Base-by-base conservation (phyloP, 2,329 filamentous ascomycete species). In the Fusarium robinianum region DNA sequence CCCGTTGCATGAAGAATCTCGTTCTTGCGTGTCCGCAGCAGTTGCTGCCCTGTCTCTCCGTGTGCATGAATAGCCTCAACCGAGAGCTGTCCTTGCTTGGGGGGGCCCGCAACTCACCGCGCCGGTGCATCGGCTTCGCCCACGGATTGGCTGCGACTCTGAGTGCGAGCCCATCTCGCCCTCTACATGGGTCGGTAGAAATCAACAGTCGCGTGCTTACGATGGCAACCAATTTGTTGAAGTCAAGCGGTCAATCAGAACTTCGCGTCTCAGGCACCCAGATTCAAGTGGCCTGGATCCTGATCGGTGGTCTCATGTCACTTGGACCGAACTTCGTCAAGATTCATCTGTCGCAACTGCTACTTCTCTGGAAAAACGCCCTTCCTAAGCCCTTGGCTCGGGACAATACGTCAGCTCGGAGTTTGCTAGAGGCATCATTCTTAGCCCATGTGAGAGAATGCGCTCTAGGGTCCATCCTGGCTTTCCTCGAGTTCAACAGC, bases 291-390 rank as follows among this genome's bases (percentile, higher is more conserved):
- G 94, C 94, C 5, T 99, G 94, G 92, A 95, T 95, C 33, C 74
- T 99, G 44, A 95, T 99, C 32, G 94, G 95, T 24, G 94, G 95
- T 0, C 73, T 99, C 41, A 97, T 97, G 92, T 90, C 91, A 1
- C 78, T 99, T 1, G 94, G 94, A 0, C 92, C 94, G 4, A 97
- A 96, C 67, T 99, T 99, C 67, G 92, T 97, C 68, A 99, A 99
- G 71, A 97, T 97, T 16, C 94, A 99, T 68, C 78, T 99, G 6
- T 92, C 91, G 3, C 94, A 99, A 63, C 77, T 99, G 15, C 82
- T 99, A 42, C 74, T 99, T 7, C 74, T 99, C 6, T 99, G 94
- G 94, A 96, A 96, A 69, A 99, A 97, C 67, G 92, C 94, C 1
- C 77, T 99, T 8, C 92, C 95, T 1, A 96, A 95, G 62, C 92